Conservation (phyloP, 2,329 filamentous ascomycete species). For the Drechslerella coelobrocha region DNA sequence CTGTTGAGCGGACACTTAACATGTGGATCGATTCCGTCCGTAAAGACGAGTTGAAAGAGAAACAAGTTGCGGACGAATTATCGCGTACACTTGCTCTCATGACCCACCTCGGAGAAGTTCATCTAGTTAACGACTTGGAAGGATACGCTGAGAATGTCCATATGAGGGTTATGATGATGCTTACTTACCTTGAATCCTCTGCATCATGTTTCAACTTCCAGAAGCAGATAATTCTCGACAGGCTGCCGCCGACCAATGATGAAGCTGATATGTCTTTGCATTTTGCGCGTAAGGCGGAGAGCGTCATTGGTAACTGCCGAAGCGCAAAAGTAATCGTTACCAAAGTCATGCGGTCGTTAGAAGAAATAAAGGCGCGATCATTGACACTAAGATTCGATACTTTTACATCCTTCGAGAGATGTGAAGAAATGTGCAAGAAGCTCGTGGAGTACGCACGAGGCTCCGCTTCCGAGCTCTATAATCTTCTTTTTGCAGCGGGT, state of each 20-base stretch:
- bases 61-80: constrained; percentile 79
- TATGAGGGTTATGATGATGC: constrained; percentile 77
- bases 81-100: constrained; percentile 78
- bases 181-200: constrained; percentile 80
- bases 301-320: constrained; percentile 75
- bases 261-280: constrained; percentile 70
- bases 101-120: constrained; percentile 81
- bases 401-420: constrained; percentile 72
- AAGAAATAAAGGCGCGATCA: constrained; percentile 77
- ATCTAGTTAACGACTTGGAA: constrained; percentile 73
- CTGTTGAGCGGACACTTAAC: constrained; percentile 87
- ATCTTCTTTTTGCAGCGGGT: constrained; percentile 70
- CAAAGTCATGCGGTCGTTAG: constrained; percentile 76
- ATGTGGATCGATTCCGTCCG: constrained; percentile 84
- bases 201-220: constrained; percentile 71
- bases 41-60: constrained; percentile 83
- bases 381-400: constrained; percentile 75
- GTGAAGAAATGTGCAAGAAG: constrained; percentile 69
- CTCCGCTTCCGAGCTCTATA: constrained; percentile 71
- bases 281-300: constrained; percentile 74
- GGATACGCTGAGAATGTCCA: constrained; percentile 79
- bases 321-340: constrained; percentile 82
- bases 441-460: constrained; percentile 71
- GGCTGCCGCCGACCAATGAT: constrained; percentile 65
- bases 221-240: constrained; percentile 71